Conservation (phyloP, 31 red algal genomes). For the Bonnemaisonia californica region DNA sequence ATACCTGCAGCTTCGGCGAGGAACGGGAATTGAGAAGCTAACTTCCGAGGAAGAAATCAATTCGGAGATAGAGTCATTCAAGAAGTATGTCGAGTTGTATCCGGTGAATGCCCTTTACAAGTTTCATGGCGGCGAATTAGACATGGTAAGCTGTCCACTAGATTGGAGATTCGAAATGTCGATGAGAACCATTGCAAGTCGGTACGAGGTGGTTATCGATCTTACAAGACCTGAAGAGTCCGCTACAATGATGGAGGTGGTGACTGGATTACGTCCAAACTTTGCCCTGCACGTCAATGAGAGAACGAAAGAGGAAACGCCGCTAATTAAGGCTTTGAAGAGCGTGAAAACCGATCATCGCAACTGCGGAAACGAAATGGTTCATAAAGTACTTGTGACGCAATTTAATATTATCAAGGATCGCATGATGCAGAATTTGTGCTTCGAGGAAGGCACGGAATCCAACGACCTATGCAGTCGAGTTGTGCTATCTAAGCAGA, state of each 20-base stretch:
- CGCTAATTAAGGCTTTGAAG: background rate
- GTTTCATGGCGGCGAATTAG: background rate
- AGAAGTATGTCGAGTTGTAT: background rate
- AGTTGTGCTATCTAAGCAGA: background rate
- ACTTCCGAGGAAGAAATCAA: background rate
- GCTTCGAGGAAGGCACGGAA: background rate
- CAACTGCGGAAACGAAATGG: background rate
- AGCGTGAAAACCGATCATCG: background rate
- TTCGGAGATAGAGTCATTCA: background rate
- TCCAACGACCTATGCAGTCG: background rate
- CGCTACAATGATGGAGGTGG: background rate
- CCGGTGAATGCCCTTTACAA: background rate
- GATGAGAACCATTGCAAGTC: background rate
- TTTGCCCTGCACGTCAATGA: background rate
- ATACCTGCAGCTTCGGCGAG: background rate
- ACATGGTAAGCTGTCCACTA: background rate
- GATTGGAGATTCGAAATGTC: background rate
- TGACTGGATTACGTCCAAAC: background rate
- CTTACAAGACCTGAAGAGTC: background rate
- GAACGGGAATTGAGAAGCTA: background rate
- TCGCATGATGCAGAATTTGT: background rate
- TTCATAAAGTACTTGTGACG: background rate
- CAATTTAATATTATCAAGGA: background rate
- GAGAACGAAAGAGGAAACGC: background rate
- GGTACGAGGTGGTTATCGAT: background rate